Evolutionary conservation across 208 protist genomes (phyloP).

Genomic region (Trypanosoma cruzi): DNA sequence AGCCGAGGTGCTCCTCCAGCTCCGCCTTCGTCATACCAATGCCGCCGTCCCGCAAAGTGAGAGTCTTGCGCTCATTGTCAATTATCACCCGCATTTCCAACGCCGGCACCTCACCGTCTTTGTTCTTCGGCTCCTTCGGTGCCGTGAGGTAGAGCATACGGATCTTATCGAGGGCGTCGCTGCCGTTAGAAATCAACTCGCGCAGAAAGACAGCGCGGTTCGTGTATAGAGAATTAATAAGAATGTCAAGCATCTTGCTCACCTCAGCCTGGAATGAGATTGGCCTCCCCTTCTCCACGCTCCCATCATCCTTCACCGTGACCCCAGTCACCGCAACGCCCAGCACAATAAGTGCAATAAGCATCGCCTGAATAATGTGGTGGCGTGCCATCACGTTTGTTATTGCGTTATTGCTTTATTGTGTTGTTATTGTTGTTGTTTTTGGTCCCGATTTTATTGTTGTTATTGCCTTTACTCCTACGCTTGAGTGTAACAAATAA

Average conservation of each 20-base stretch:
- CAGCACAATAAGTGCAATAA: constrained; percentile 51
- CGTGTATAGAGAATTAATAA: constrained; percentile 99
- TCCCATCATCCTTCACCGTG: neutral
- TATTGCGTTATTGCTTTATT: constrained; percentile 1
- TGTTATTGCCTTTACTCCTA: neutral
- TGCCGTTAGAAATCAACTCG: constrained; percentile 99
- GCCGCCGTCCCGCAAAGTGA: constrained; percentile 98
- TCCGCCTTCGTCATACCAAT: constrained; percentile 99
- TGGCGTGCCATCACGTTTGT: neutral
- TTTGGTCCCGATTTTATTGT: neutral
- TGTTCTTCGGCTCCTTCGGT: constrained; percentile 80
- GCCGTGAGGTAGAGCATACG: constrained; percentile 97
- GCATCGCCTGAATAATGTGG: constrained; percentile 28
- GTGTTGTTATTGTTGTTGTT: neutral
- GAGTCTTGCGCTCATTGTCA: constrained; percentile 88
- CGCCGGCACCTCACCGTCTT: constrained; percentile 63
- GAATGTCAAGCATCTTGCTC: constrained; percentile 97
- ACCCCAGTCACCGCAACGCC: constrained; percentile 26
- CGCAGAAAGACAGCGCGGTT: constrained; percentile 99
- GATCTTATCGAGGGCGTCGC: constrained; percentile 99
- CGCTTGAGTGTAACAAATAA: too few relatives aligned
- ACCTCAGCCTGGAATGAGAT: constrained; percentile 96
- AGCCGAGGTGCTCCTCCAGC: constrained; percentile 98
- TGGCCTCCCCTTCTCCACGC: constrained; percentile 43
- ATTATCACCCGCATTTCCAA: constrained; percentile 93